A percentile compares a stretch with the other conserved stretches of the same genome.
Conservation (phyloP, 2,329 filamentous ascomycete genomes). For the Talaromyces atroroseus region DNA sequence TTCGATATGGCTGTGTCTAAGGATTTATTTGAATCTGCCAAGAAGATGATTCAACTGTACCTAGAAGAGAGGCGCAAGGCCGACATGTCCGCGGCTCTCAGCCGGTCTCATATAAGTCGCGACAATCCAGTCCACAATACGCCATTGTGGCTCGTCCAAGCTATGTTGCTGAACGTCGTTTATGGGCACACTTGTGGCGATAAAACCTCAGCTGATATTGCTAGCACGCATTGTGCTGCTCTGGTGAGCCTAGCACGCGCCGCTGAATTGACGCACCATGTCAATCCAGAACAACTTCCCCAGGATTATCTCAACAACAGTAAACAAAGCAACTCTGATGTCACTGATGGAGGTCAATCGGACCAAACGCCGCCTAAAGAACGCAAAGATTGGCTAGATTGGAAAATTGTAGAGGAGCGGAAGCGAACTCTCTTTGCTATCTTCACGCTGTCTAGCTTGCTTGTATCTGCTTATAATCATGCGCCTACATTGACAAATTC, state of each 20-base stretch:
- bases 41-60: constrained; percentile 91
- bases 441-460: constrained; percentile 83
- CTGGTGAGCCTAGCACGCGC: constrained; percentile 86
- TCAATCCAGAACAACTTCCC: constrained; percentile 33
- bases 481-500: constrained; percentile 88
- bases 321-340: constrained; percentile 28
- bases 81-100: constrained; percentile 62
- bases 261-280: constrained; percentile 62
- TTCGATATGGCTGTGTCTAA: constrained; percentile 72
- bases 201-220: constrained; percentile 83
- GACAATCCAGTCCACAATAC: constrained; percentile 66
- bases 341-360: constrained; percentile 27
- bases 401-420: constrained; percentile 83
- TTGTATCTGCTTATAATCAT: constrained; percentile 91
- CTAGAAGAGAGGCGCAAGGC: constrained; percentile 85
- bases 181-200: constrained; percentile 95
- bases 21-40: constrained; percentile 85
- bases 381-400: constrained; percentile 69
- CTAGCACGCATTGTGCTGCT: constrained; percentile 84
- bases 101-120: constrained; percentile 46
- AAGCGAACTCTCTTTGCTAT: constrained; percentile 90
- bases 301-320: constrained; percentile 41
- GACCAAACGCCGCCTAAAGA: constrained; percentile 27
- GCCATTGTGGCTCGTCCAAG: constrained; percentile 90
- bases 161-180: constrained; percentile 92